Conservation (phyloP, 805 yeast genomes). For the Ogataea siamensis region DNA sequence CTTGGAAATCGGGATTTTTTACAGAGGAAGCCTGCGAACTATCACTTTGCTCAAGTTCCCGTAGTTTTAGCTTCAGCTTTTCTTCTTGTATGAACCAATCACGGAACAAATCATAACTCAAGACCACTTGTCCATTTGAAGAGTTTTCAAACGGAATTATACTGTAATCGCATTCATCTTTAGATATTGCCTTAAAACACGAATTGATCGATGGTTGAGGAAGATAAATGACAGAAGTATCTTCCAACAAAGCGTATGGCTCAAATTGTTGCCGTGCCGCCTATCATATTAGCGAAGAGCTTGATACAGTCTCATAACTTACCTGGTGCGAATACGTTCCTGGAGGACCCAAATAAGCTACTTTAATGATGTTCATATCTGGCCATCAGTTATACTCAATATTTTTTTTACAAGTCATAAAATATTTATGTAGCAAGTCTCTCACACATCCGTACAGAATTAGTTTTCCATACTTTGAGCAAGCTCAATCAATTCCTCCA, state of each 20-base stretch:
- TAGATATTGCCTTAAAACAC: conserved; percentile 58
- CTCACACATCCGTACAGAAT: conserved; percentile 10
- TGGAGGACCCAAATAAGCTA: conserved; percentile 82
- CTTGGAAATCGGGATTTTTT: conserved; percentile 40
- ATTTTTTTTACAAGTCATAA: conserved; percentile 2
- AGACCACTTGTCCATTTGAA: conserved; percentile 89
- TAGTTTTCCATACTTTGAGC: conserved; percentile 66
- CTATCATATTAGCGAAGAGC: conserved; percentile 22
- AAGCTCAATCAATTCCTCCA: conserved; percentile 66
- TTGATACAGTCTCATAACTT: conserved; percentile 15
- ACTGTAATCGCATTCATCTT: conserved; percentile 55
- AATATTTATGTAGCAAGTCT: conserved; percentile 4
- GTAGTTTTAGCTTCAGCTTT: conserved; percentile 12
- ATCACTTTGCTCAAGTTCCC: conserved; percentile 12
- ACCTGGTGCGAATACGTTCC: conserved; percentile 95
- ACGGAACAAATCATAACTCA: conserved; percentile 77
- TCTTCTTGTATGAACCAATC: conserved; percentile 49
- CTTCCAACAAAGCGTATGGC: conserved; percentile 18
- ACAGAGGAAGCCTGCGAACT: conserved; percentile 15
- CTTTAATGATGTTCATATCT: conserved; percentile 35
- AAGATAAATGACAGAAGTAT: conserved; percentile 24
- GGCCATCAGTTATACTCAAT: neutral
- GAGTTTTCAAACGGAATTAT: conserved; percentile 93
- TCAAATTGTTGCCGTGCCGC: conserved; percentile 48
- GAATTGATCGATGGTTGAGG: conserved; percentile 48